Conservation (phyloP, 225 moss, liverwort and hornwort genomes). For the Sphagnum tenellum region DNA sequence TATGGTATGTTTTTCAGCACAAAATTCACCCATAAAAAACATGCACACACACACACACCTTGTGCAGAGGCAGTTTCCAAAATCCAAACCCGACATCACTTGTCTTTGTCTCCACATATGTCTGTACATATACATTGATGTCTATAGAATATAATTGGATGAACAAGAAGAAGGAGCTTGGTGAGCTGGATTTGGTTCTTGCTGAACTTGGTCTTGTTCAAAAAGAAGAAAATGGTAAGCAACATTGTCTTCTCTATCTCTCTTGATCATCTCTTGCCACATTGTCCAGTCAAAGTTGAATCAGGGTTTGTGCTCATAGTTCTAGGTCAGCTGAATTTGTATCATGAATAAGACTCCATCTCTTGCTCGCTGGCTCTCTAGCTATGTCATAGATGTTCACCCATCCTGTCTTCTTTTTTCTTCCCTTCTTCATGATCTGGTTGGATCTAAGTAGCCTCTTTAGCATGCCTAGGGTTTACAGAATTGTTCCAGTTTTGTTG, state of each 20-base stretch:
- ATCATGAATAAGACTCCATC: not conserved
- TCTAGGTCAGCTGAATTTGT: not conserved
- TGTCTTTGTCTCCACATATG: no score
- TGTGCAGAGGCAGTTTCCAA: no score
- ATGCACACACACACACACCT: no score
- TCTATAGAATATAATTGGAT: no score
- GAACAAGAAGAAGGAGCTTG: constrained; percentile 54
- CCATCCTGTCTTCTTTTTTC: constrained; percentile 3
- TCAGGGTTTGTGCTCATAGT: not conserved
- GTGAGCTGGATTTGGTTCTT: constrained; percentile 52
- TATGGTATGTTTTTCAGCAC: no score
- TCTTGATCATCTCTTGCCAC: not conserved
- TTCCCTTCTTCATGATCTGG: no score
- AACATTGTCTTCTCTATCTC: constrained; percentile 17
- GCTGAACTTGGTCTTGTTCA: constrained; percentile 24
- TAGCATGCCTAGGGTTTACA: no score
- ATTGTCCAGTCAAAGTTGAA: not conserved
- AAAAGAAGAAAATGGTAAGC: constrained; percentile 41
- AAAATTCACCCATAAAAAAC: no score
- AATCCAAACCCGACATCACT: no score
- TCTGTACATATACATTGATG: no score
- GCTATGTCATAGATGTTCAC: constrained; percentile 24
- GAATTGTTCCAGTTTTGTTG: no score
- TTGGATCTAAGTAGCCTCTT: no score
- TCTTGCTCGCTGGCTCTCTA: not conserved